These are phyloP conservation scores for Cucurbita maxima DNA, from an alignment of 306 rosid species.

Conservation along the genomic window DNA sequence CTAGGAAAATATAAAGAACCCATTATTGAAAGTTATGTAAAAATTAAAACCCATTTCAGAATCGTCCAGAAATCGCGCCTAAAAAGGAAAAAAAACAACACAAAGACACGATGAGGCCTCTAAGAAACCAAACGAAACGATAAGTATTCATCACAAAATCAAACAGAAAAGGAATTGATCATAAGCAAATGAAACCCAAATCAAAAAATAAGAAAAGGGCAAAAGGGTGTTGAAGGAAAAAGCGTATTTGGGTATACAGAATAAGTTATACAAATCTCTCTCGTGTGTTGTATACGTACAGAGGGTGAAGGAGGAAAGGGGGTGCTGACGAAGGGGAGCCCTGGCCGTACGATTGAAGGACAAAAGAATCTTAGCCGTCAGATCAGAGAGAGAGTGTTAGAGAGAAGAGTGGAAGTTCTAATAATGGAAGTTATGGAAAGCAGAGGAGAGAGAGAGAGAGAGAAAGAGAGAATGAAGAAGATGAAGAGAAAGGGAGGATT, in stretches of 20 bases:
- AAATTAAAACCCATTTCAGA: not conserved
- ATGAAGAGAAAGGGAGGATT: not conserved
- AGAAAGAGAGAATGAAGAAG: not conserved
- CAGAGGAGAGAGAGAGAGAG: conserved; percentile 6
- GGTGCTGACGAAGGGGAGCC: conserved; percentile 33
- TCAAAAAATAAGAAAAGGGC: conserved; percentile 1
- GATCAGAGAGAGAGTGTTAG: conserved; percentile 33
- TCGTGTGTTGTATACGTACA: conserved; percentile 30
- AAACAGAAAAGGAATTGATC: not conserved
- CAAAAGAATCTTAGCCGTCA: conserved; percentile 62
- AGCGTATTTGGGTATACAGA: conserved; percentile 1
- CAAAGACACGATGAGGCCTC: not conserved
- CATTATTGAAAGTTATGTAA: conserved; percentile 1
- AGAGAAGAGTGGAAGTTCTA: conserved; percentile 2
- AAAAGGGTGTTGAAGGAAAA: not conserved
- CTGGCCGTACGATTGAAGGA: conserved; percentile 54
- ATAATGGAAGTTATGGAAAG: conserved; percentile 22
- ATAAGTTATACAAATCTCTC: not conserved
- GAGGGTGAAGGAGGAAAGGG: conserved; percentile 13
- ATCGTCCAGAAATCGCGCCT: not conserved
- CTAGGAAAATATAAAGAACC: not conserved
- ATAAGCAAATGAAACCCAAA: conserved; percentile 13
- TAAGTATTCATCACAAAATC: not conserved
- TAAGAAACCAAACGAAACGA: not conserved
- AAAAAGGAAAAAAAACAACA: not conserved